Conservation (phyloP, 2,329 filamentous ascomycete genomes). For the Teratosphaeria gauchensis region DNA sequence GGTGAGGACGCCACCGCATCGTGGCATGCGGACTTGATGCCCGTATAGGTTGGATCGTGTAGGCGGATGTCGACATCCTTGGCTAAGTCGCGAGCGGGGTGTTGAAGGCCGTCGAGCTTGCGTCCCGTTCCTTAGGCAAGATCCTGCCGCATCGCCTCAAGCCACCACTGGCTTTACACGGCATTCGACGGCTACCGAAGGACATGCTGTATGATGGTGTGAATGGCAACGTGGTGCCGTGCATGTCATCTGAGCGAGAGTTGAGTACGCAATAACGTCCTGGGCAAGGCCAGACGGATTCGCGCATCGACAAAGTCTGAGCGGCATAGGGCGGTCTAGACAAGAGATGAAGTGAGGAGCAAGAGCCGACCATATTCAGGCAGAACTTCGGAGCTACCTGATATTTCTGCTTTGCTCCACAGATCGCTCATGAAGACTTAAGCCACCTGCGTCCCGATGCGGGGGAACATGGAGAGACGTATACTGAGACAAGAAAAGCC, state of each 20-base stretch:
- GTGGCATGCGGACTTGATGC: background rate
- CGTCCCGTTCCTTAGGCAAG: background rate
- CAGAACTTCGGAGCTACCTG: background rate
- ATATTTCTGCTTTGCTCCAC: background rate
- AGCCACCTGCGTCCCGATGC: background rate
- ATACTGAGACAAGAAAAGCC: too few species aligned
- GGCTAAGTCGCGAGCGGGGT: background rate
- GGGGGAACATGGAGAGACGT: too few species aligned
- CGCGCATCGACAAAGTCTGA: background rate
- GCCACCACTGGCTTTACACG: background rate
- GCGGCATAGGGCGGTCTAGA: background rate
- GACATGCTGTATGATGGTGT: background rate
- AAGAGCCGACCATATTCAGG: background rate
- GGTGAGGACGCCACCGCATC: background rate
- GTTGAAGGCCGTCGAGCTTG: background rate
- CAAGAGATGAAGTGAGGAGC: background rate
- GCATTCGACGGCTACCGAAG: background rate
- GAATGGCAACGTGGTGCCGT: background rate
- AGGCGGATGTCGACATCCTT: background rate
- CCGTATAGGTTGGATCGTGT: background rate
- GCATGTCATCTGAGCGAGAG: background rate
- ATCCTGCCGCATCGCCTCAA: background rate
- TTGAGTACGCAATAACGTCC: background rate
- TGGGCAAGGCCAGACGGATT: background rate
- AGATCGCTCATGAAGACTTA: too few species aligned